Evolutionary conservation across 1,284 basidiomycete genomes (phyloP).

Genomic region (Trichosporon coremiiforme): DNA sequence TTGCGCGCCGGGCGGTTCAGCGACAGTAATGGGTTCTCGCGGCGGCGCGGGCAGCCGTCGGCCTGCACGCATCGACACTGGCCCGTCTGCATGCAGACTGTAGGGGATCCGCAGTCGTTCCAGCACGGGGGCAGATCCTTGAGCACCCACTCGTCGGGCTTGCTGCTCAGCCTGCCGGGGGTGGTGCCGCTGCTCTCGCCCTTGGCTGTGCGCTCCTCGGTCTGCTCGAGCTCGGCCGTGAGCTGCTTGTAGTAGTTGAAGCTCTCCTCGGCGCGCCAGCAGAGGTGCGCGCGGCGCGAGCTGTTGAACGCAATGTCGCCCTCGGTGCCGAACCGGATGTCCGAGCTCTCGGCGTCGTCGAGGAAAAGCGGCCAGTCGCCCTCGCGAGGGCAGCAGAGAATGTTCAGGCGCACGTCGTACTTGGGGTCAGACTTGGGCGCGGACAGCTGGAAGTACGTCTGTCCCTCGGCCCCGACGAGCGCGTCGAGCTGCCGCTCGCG

Average conservation of each 20-base stretch:
- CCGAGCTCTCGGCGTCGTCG: constrained; percentile 54
- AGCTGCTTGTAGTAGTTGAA: constrained; percentile 34
- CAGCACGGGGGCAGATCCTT: constrained; percentile 51
- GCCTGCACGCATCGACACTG: constrained; percentile 54
- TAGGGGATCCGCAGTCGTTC: constrained; percentile 55
- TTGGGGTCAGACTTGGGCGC: constrained; percentile 17
- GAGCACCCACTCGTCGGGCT: constrained; percentile 49
- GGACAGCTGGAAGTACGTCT: constrained; percentile 23
- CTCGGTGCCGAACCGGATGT: constrained; percentile 50
- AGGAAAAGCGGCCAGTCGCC: constrained; percentile 55
- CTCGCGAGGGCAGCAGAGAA: constrained; percentile 52
- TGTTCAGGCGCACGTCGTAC: constrained; percentile 51
- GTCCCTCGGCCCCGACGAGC: constrained; percentile 6
- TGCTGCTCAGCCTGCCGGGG: not conserved
- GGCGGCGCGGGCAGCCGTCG: constrained; percentile 46
- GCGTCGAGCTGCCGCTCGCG: constrained; percentile 39
- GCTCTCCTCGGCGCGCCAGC: constrained; percentile 43
- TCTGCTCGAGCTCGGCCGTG: constrained; percentile 8
- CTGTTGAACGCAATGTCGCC: constrained; percentile 53
- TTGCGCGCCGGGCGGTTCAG: constrained; percentile 27
- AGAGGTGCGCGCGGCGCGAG: constrained; percentile 46
- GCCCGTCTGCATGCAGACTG: constrained; percentile 55
- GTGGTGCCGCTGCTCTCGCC: not conserved
- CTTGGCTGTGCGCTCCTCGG: constrained; percentile 8
- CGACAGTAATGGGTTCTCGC: constrained; percentile 45